phyloP scores from a whole-genome alignment of 345 rosid genomes.

The Salix viminalis region DNA sequence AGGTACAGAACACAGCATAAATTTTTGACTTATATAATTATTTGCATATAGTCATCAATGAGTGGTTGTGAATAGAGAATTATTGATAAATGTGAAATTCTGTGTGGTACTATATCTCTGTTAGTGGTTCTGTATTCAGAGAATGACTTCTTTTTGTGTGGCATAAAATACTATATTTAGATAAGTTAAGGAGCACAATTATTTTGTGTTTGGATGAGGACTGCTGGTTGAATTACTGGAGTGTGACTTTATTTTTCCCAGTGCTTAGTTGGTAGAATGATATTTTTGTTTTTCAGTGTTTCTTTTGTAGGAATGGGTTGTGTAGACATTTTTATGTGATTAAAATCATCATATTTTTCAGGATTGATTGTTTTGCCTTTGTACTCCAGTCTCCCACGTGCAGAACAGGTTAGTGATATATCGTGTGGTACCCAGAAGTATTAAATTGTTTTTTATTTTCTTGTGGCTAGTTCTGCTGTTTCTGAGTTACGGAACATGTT shows the following conservation, averaged over 20 bases:
- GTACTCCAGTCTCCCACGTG: slow-evolving; percentile 85
- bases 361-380: slow-evolving; percentile 74
- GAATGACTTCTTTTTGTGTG: neutral
- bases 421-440: neutral
- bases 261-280: neutral
- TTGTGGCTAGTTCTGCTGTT: slow-evolving; percentile 1
- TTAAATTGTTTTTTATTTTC: neutral
- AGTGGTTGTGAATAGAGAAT: neutral
- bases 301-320: too few relatives aligned
- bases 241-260: neutral
- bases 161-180: neutral
- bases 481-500: neutral
- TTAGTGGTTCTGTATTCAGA: too few relatives aligned
- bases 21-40: slow-evolving; percentile 8
- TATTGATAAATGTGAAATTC: neutral
- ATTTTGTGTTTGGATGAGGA: neutral
- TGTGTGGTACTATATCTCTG: neutral
- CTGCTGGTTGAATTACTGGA: neutral
- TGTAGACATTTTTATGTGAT: neutral
- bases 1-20: slow-evolving; percentile 37
- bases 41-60: neutral
- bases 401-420: slow-evolving; percentile 59
- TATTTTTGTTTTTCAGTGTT: neutral
- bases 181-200: neutral
- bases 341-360: slow-evolving; percentile 34